A percentile compares a stretch with the other conserved stretches of the same genome.
These are phyloP conservation scores for Helicostylum pulchrum DNA, from an alignment of 192 early-diverging fungal genomes.

Conservation along the genomic window DNA sequence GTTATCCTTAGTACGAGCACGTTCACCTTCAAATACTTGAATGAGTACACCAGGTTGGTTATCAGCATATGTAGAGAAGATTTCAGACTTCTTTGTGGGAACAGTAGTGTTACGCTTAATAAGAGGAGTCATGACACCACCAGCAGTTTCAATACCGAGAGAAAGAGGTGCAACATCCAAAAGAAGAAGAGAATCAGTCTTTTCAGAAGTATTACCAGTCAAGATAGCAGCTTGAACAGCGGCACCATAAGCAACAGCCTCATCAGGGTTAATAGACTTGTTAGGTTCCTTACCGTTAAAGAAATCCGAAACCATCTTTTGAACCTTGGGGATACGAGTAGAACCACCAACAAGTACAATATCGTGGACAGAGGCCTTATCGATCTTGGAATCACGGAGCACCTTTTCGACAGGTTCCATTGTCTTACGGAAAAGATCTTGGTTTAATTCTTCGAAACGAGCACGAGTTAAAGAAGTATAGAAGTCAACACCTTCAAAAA, in stretches of 20 bases:
- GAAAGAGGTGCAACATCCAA: conserved; percentile 96
- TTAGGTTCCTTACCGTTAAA: conserved; percentile 97
- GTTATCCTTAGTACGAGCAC: conserved; percentile 96
- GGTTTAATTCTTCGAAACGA: conserved; percentile 98
- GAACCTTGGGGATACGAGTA: conserved; percentile 99
- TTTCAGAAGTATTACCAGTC: conserved; percentile 91
- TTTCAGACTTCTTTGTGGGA: conserved; percentile 97
- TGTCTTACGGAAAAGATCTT: conserved; percentile 93
- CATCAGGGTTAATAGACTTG: conserved; percentile 96
- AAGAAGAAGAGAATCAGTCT: conserved; percentile 90
- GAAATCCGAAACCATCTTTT: conserved; percentile 96
- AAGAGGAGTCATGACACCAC: conserved; percentile 94
- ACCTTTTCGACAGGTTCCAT: conserved; percentile 97
- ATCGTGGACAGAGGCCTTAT: conserved; percentile 86
- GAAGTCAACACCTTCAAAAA: conserved; percentile 97
- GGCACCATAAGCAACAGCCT: conserved; percentile 96
- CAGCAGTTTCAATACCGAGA: conserved; percentile 95
- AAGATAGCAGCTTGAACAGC: conserved; percentile 97
- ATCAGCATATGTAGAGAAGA: conserved; percentile 98
- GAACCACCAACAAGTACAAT: conserved; percentile 98
- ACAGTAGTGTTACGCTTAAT: conserved; percentile 98
- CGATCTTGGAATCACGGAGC: conserved; percentile 93
- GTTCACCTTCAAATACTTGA: conserved; percentile 97
- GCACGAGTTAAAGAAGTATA: conserved; percentile 98
- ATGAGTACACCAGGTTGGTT: conserved; percentile 97